Percentiles rank a stretch among this genome's conserved stretches.
These are phyloP conservation scores for Xerocomus amazonicus DNA, from an alignment of 1,284 basidiomycete genomes.

Conservation along the genomic window DNA sequence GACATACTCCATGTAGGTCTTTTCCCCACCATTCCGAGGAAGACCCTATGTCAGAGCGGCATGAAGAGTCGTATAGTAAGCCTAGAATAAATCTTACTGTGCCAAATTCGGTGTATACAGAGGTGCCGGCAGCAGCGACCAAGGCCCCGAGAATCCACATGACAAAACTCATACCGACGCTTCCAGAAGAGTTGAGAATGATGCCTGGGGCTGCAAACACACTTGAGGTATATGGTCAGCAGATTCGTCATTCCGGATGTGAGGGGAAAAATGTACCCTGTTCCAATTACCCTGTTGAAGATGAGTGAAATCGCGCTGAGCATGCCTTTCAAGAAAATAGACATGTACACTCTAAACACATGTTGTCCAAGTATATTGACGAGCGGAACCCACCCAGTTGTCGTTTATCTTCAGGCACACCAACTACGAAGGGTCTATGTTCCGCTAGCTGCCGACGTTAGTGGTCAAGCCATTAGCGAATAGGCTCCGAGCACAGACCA, in stretches of 20 bases:
- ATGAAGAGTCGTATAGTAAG: background rate
- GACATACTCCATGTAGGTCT: conserved; percentile 72
- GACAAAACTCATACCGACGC: conserved; percentile 57
- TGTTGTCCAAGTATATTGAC: background rate
- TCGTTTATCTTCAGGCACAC: conserved; percentile 42
- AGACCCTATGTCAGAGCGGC: conserved; percentile 44
- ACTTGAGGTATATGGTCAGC: conserved; percentile 34
- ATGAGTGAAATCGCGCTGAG: conserved; percentile 65
- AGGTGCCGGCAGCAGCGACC: conserved; percentile 61
- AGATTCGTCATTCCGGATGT: background rate
- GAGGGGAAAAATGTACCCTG: conserved; percentile 47
- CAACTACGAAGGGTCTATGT: conserved; percentile 27
- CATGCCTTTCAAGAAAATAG: conserved; percentile 36
- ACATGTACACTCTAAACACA: background rate
- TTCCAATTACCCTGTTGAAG: conserved; percentile 76
- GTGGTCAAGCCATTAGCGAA: background rate
- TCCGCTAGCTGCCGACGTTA: conserved; percentile 2
- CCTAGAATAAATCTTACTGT: conserved; percentile 44
- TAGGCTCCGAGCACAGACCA: conserved; percentile 11
- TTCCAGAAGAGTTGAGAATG: conserved; percentile 63
- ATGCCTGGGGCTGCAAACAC: conserved; percentile 72
- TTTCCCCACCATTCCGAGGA: conserved; percentile 71
- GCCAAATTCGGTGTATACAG: conserved; percentile 71
- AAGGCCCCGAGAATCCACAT: conserved; percentile 71
- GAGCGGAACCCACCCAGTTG: conserved; percentile 37